Percentiles rank a stretch among this genome's conserved stretches.
Conservation (phyloP, 768 basidiomycete genomes). For the Chiua virens region DNA sequence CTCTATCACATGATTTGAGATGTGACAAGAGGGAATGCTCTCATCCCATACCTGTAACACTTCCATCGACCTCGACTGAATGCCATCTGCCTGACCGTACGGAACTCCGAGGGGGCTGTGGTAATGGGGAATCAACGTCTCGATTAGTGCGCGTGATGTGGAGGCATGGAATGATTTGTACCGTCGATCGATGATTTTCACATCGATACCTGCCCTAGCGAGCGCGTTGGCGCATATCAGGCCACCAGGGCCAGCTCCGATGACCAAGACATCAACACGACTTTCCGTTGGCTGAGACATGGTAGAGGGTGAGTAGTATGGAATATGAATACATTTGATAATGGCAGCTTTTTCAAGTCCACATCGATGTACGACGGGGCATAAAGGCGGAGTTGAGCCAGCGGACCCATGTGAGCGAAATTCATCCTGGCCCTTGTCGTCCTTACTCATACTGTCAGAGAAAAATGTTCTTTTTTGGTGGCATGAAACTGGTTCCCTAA, state of each 20-base stretch:
- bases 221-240: too few species aligned
- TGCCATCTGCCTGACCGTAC: slow-evolving; percentile 56
- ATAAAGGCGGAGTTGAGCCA: too few species aligned
- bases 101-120: slow-evolving; percentile 40
- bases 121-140: not conserved
- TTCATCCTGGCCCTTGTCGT: too few species aligned
- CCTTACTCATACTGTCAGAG: too few species aligned
- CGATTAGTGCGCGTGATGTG: too few species aligned
- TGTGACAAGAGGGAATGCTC: not conserved
- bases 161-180: too few species aligned
- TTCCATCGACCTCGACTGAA: slow-evolving; percentile 55
- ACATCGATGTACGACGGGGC: too few species aligned
- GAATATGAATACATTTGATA: too few species aligned
- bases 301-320: not conserved
- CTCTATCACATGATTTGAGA: slow-evolving; percentile 44
- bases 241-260: slow-evolving; percentile 41
- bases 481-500: too few species aligned
- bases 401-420: too few species aligned
- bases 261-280: slow-evolving; percentile 46
- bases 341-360: too few species aligned
- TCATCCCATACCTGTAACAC: slow-evolving; percentile 42
- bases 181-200: slow-evolving; percentile 10
- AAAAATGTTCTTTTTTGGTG: too few species aligned
- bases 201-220: slow-evolving; percentile 28
- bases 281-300: slow-evolving; percentile 23